phyloP scores from a whole-genome alignment of 1,284 basidiomycete genomes.

The Cutaneotrichosporon cyanovorans region DNA sequence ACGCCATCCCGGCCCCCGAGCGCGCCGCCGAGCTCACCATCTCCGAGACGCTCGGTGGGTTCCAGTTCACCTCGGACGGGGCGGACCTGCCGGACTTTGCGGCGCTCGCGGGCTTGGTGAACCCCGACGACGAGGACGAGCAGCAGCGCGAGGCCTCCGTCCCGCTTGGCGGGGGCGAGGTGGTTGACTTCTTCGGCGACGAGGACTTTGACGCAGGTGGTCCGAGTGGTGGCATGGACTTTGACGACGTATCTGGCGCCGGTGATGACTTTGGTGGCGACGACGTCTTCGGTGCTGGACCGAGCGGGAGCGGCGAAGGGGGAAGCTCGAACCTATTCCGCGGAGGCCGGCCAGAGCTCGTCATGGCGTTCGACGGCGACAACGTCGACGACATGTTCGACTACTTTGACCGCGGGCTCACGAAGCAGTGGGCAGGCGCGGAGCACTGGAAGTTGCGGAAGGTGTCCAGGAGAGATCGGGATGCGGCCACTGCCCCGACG shows the following conservation, averaged over 20 bases:
- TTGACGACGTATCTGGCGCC: slow-evolving; percentile 4
- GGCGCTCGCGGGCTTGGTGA: slow-evolving; percentile 28
- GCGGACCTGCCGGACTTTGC: slow-evolving; percentile 47
- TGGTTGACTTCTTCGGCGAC: slow-evolving; percentile 49
- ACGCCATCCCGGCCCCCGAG: slow-evolving; percentile 64
- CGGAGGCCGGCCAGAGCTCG: slow-evolving; percentile 62
- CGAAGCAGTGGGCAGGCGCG: slow-evolving; percentile 97
- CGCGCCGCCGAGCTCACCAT: slow-evolving; percentile 62
- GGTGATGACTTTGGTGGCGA: slow-evolving; percentile 45
- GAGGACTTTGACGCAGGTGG: slow-evolving; percentile 66
- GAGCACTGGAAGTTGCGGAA: slow-evolving; percentile 94
- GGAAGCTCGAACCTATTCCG: slow-evolving; percentile 78
- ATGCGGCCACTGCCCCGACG: slow-evolving; percentile 51
- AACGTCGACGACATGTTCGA: slow-evolving; percentile 62
- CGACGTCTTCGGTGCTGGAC: slow-evolving; percentile 39
- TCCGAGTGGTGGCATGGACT: slow-evolving; percentile 50
- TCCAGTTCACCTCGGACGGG: slow-evolving; percentile 67
- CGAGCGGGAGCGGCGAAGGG: slow-evolving; percentile 36
- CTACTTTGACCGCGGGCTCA: slow-evolving; percentile 83
- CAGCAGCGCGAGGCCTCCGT: slow-evolving; percentile 1
- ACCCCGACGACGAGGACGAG: slow-evolving; percentile 21
- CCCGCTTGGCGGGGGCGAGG: slow-evolving; percentile 18
- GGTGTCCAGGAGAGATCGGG: slow-evolving; percentile 57
- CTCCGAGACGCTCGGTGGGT: slow-evolving; percentile 67
- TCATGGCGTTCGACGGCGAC: slow-evolving; percentile 70